Conservation (phyloP, 2,329 filamentous ascomycete species). For the Clonostachys byssicola region DNA sequence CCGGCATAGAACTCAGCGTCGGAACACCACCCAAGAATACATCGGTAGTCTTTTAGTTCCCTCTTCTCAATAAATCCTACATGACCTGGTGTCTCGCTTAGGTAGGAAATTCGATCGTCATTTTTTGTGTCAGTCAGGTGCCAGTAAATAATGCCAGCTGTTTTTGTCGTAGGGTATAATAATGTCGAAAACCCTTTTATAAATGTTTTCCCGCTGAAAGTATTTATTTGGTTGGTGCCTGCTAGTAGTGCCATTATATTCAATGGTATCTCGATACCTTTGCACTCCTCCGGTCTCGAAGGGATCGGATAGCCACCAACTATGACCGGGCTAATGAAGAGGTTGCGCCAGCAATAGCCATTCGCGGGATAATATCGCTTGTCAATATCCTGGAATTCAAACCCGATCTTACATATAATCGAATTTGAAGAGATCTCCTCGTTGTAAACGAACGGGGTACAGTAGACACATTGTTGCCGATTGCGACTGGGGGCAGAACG, state of each 20-base stretch:
- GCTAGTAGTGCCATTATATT: background rate
- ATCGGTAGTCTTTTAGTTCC: background rate
- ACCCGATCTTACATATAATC: background rate
- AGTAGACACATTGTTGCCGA: background rate
- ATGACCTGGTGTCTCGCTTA: background rate
- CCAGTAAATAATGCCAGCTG: background rate
- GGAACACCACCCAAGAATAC: background rate
- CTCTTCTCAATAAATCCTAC: background rate
- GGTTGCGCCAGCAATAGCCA: background rate
- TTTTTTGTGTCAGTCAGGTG: background rate
- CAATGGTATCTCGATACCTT: background rate
- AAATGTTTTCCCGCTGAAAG: background rate
- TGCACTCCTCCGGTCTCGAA: background rate
- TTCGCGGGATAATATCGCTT: background rate
- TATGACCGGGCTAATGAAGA: background rate
- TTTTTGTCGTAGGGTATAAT: background rate
- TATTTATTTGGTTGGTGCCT: background rate
- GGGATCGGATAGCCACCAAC: background rate
- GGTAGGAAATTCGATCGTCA: background rate
- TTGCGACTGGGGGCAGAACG: background rate
- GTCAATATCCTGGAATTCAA: background rate
- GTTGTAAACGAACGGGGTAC: background rate
- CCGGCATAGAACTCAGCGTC: background rate
- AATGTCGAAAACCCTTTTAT: background rate
- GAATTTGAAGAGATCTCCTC: background rate